Evolutionary conservation across 306 rosid genomes (phyloP).

Genomic region (Cicer chorassanicum): DNA sequence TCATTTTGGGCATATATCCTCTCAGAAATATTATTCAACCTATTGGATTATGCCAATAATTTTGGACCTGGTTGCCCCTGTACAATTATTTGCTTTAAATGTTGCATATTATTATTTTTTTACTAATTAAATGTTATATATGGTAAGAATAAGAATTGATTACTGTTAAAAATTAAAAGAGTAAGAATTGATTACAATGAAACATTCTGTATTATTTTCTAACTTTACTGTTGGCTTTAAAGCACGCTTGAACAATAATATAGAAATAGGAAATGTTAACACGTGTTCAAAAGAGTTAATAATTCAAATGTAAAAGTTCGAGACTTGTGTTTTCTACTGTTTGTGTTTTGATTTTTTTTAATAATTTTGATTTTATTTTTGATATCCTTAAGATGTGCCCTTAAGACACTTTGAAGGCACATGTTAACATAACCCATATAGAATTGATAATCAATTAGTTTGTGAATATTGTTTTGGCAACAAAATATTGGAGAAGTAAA

Average conservation of each 20-base stretch:
- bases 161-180: too few relatives aligned
- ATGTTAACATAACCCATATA: background rate
- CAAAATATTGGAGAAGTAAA: background rate
- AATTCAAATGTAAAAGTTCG: too few relatives aligned
- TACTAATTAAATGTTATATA: background rate
- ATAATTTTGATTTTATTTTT: too few relatives aligned
- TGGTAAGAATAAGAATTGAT: background rate
- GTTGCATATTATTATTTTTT: background rate
- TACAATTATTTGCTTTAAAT: slow-evolving; percentile 19
- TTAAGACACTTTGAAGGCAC: too few relatives aligned
- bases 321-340: too few relatives aligned
- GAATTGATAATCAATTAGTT: background rate
- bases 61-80: slow-evolving; percentile 23
- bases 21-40: slow-evolving; percentile 13
- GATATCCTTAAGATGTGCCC: too few relatives aligned
- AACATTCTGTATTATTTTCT: background rate
- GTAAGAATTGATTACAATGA: background rate
- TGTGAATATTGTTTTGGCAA: background rate
- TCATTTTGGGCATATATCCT: slow-evolving; percentile 24
- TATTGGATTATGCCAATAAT: slow-evolving; percentile 6
- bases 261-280: too few relatives aligned
- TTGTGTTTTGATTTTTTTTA: too few relatives aligned
- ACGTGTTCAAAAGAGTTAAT: too few relatives aligned
- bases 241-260: background rate
- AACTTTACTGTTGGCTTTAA: background rate